Evolutionary conservation across 1,284 basidiomycete genomes (phyloP).

Genomic region (Salmacisia buchloeana): DNA sequence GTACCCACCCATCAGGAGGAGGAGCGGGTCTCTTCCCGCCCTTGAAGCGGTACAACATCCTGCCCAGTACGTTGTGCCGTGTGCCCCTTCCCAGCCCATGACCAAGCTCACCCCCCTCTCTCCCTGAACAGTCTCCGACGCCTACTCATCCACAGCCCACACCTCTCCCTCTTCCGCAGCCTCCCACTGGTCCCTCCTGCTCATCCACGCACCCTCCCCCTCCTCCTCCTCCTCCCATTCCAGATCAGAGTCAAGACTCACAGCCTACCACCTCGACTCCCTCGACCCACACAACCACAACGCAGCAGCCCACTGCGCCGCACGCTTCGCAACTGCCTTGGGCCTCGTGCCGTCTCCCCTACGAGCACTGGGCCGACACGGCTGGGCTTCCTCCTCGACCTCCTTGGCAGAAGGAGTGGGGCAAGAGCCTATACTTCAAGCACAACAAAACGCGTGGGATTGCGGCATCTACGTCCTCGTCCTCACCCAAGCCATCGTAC

Average conservation of each 20-base stretch:
- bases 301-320: neutral
- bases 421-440: neutral
- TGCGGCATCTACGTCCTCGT: constrained; percentile 1
- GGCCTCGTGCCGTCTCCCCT: neutral
- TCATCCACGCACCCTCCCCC: neutral
- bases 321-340: neutral
- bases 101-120: neutral
- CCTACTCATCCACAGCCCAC: neutral
- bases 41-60: neutral
- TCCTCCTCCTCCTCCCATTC: no score
- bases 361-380: neutral
- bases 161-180: no score
- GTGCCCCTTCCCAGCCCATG: neutral
- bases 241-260: no score
- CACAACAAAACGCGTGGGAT: constrained; percentile 7
- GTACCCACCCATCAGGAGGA: neutral
- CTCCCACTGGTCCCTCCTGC: constrained; percentile 6
- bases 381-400: neutral
- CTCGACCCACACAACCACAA: neutral
- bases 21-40: neutral
- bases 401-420: neutral
- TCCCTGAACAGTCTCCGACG: constrained; percentile 2
- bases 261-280: constrained; percentile 2
- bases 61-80: constrained; percentile 7
- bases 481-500: neutral